Conservation (phyloP, 2,329 filamentous ascomycete genomes). For the Ascosphaera aggregata region DNA sequence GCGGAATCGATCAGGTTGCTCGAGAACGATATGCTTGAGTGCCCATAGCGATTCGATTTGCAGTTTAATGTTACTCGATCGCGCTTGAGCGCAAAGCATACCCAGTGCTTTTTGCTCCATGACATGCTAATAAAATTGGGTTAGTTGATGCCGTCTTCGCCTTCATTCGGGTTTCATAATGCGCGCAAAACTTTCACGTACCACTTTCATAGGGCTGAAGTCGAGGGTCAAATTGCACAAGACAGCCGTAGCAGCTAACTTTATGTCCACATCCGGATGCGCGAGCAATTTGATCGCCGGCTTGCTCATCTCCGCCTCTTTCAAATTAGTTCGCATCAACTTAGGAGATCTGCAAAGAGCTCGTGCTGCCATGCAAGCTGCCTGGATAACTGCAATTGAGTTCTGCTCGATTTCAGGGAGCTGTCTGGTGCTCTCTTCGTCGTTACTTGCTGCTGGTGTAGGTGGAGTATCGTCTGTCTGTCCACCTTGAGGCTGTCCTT, state of each 20-base stretch:
- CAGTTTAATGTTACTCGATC: slow-evolving; percentile 54
- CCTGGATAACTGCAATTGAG: slow-evolving; percentile 52
- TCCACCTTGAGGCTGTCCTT: slow-evolving; percentile 6
- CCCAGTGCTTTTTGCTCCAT: slow-evolving; percentile 50
- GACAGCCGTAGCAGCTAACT: slow-evolving; percentile 64
- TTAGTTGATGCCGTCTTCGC: background rate
- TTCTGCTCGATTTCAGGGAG: slow-evolving; percentile 55
- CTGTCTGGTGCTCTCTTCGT: slow-evolving; percentile 53
- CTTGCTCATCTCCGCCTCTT: slow-evolving; percentile 60
- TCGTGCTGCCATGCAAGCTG: slow-evolving; percentile 60
- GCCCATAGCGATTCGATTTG: slow-evolving; percentile 80
- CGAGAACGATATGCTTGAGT: slow-evolving; percentile 60
- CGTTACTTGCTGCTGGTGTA: slow-evolving; percentile 25
- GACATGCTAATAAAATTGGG: slow-evolving; percentile 32
- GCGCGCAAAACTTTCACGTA: slow-evolving; percentile 21
- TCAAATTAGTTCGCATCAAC: slow-evolving; percentile 61
- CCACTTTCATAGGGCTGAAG: slow-evolving; percentile 76
- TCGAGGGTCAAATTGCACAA: slow-evolving; percentile 71
- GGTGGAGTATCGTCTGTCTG: slow-evolving; percentile 4
- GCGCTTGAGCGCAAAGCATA: slow-evolving; percentile 61
- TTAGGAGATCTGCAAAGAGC: slow-evolving; percentile 69
- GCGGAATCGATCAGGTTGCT: background rate
- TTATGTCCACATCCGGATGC: slow-evolving; percentile 53
- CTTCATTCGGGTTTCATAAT: background rate
- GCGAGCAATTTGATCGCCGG: slow-evolving; percentile 55